These are phyloP conservation scores for Serendipita sp. DNA, from an alignment of 768 basidiomycete species.

Conservation along the genomic window DNA sequence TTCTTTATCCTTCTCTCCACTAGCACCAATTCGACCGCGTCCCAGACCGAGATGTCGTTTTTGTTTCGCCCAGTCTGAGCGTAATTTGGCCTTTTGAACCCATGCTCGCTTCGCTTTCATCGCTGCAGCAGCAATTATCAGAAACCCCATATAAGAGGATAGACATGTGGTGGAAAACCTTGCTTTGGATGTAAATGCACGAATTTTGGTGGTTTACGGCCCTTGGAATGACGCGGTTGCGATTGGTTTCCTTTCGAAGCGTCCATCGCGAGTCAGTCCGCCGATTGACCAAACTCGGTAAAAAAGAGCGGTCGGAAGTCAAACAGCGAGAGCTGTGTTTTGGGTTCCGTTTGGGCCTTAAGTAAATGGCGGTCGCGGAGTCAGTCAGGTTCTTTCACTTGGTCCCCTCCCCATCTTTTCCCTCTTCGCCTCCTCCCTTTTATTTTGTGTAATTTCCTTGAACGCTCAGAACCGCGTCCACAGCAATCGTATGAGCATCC, in stretches of 20 bases:
- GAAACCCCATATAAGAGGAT: background rate
- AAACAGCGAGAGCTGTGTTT: constrained; percentile 3
- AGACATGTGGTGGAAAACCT: constrained; percentile 4
- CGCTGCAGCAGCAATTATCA: constrained; percentile 29
- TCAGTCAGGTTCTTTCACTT: background rate
- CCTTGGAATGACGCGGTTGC: background rate
- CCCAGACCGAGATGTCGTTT: constrained; percentile 29
- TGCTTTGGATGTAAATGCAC: constrained; percentile 5
- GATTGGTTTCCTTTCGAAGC: background rate
- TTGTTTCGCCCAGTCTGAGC: constrained; percentile 60
- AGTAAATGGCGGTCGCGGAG: background rate
- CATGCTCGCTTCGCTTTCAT: constrained; percentile 69
- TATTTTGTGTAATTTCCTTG: constrained; percentile 14
- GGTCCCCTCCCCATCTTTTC: constrained; percentile 11
- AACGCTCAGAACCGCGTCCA: background rate
- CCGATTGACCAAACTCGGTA: background rate
- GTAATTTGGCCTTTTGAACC: constrained; percentile 62
- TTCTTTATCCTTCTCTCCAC: constrained; percentile 6
- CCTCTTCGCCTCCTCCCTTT: constrained; percentile 19
- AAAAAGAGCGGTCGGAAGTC: background rate
- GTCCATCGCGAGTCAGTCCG: background rate
- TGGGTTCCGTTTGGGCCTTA: background rate
- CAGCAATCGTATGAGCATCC: constrained; percentile 79
- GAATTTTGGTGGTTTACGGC: constrained; percentile 8
- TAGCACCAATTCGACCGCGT: background rate